These are phyloP conservation scores for Botrytis pseudocinerea DNA, from an alignment of 2,329 filamentous ascomycete species.

Conservation along the genomic window DNA sequence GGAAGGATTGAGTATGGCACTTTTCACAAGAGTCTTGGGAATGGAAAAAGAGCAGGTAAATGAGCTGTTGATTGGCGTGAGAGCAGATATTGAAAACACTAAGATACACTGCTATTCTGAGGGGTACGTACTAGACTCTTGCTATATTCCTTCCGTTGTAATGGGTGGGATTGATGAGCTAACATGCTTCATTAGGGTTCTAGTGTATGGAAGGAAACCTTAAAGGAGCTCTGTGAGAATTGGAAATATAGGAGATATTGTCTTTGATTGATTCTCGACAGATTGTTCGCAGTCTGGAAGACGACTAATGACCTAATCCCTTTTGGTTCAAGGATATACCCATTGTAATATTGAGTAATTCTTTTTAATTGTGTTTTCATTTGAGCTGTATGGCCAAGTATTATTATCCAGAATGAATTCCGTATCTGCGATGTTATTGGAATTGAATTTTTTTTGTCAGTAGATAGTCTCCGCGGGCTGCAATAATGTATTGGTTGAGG, in stretches of 20 bases:
- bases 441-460: neutral
- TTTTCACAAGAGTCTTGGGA: slow-evolving; percentile 34
- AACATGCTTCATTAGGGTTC: neutral
- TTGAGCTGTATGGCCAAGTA: neutral
- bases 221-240: neutral
- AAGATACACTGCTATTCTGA: slow-evolving; percentile 26
- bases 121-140: neutral
- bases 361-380: neutral
- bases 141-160: too few species aligned
- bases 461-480: too few species aligned
- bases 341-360: neutral
- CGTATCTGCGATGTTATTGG: neutral
- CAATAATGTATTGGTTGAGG: too few species aligned
- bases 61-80: slow-evolving; percentile 30
- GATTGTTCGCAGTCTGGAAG: neutral
- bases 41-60: slow-evolving; percentile 37
- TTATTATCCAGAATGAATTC: neutral
- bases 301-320: neutral
- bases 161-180: neutral
- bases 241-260: neutral
- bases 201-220: slow-evolving; percentile 17
- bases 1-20: slow-evolving; percentile 28
- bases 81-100: slow-evolving; percentile 26
- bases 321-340: neutral
- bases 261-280: neutral